Evolutionary conservation across 225 moss, liverwort and hornwort genomes (phyloP).

Genomic region (Bryoerythrophyllum caledonicum): DNA sequence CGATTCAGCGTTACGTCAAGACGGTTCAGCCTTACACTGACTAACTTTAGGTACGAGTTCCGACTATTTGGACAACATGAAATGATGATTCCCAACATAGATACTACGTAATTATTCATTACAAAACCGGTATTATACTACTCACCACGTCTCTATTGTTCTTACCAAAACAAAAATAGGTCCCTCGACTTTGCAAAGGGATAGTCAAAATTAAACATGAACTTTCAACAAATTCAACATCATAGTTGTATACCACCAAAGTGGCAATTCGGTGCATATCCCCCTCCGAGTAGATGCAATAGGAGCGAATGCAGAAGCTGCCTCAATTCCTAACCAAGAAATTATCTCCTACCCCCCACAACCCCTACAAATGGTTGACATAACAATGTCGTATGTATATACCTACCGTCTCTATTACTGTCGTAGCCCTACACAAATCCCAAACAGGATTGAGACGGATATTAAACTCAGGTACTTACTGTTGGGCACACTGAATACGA

Average conservation of each 20-base stretch:
- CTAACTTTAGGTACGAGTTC: not conserved
- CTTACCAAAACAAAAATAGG: not conserved
- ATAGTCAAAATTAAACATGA: slow-evolving; percentile 17
- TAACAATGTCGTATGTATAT: slow-evolving; percentile 10
- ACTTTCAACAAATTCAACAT: not conserved
- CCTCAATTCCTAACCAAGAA: slow-evolving; percentile 7
- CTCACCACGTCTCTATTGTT: not conserved
- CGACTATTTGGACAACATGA: not conserved
- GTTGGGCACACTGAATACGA: slow-evolving; percentile 51
- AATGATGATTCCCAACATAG: too few species aligned
- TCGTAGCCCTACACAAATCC: not conserved
- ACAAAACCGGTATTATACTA: not conserved
- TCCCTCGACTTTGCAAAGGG: not conserved
- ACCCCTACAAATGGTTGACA: slow-evolving; percentile 22
- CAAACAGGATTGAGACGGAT: not conserved
- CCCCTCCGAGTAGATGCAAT: not conserved
- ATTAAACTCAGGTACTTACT: slow-evolving; percentile 2
- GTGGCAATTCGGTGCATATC: not conserved
- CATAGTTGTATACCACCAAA: slow-evolving; percentile 4
- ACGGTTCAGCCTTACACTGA: not conserved
- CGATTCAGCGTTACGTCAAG: not conserved
- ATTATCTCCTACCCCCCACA: not conserved
- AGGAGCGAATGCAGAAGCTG: slow-evolving; percentile 7
- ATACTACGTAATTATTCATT: not conserved
- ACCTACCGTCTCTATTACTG: not conserved